Percentiles rank a stretch among this genome's conserved stretches.
These are phyloP conservation scores for Penicillium janthinellum DNA, from an alignment of 2,329 filamentous ascomycete genomes.

Conservation along the genomic window DNA sequence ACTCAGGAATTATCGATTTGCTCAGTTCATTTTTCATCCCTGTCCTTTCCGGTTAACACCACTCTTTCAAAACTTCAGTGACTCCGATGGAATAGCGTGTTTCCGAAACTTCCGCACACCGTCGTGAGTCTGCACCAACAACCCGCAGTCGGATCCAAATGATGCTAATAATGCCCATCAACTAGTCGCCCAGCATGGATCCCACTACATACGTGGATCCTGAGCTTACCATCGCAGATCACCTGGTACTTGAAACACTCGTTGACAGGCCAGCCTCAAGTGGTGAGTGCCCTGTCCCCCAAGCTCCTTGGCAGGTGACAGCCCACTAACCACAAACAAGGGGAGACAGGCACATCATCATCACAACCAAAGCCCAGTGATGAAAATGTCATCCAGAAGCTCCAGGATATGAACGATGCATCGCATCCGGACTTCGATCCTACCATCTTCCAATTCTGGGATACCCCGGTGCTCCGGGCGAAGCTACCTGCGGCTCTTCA, in stretches of 20 bases:
- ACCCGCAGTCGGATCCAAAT: background rate
- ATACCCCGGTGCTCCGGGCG: slow-evolving; percentile 48
- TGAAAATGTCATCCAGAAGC: slow-evolving; percentile 42
- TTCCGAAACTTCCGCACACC: slow-evolving; percentile 5
- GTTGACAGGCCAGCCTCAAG: slow-evolving; percentile 32
- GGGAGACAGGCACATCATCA: slow-evolving; percentile 13
- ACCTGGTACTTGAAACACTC: slow-evolving; percentile 43
- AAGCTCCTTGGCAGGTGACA: background rate
- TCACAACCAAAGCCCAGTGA: slow-evolving; percentile 16
- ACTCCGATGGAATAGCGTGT: slow-evolving; percentile 4
- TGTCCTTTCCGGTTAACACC: background rate
- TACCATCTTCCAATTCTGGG: slow-evolving; percentile 58
- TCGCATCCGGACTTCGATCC: slow-evolving; percentile 53
- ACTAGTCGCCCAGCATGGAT: slow-evolving; percentile 26
- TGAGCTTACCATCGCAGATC: slow-evolving; percentile 42
- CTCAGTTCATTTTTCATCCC: background rate
- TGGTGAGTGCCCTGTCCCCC: slow-evolving; percentile 7
- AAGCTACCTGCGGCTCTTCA: slow-evolving; percentile 44
- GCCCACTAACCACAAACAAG: slow-evolving; percentile 8
- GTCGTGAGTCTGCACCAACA: slow-evolving; percentile 1
- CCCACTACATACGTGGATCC: slow-evolving; percentile 35
- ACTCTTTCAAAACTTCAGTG: background rate
- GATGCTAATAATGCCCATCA: slow-evolving; percentile 1
- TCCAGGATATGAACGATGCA: slow-evolving; percentile 55
- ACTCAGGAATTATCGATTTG: background rate